These are phyloP conservation scores for Hyaloscypha variabilis DNA, from an alignment of 495 filamentous ascomycete species.

Conservation along the genomic window DNA sequence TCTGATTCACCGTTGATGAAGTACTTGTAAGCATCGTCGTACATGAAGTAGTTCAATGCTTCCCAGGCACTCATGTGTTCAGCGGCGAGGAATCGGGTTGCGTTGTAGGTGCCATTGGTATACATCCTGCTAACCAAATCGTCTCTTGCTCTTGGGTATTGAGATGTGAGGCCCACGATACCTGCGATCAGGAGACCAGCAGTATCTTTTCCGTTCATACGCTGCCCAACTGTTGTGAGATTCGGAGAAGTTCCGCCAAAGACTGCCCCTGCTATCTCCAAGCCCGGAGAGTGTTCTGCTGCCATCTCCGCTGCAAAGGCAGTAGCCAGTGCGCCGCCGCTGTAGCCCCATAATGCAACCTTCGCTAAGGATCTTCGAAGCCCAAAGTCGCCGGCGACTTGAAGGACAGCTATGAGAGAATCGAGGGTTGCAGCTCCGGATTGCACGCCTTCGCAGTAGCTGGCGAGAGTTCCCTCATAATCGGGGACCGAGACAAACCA, in stretches of 20 bases:
- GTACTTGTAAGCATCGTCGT: constrained; percentile 43
- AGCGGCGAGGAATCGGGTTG: constrained; percentile 35
- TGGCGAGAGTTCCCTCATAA: constrained; percentile 46
- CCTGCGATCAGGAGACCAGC: constrained; percentile 12
- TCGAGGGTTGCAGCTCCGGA: constrained; percentile 52
- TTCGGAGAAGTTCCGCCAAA: constrained; percentile 49
- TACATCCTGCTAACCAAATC: constrained; percentile 2
- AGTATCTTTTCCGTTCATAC: not conserved
- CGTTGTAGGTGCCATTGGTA: constrained; percentile 30
- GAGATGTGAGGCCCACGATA: constrained; percentile 6
- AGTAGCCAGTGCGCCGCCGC: constrained; percentile 55
- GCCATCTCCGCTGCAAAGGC: constrained; percentile 36
- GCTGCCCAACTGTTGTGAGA: constrained; percentile 16
- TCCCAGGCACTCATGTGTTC: constrained; percentile 31
- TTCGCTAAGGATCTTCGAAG: constrained; percentile 24
- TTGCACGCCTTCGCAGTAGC: constrained; percentile 44
- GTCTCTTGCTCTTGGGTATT: constrained; percentile 11
- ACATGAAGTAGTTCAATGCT: constrained; percentile 32
- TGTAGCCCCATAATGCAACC: constrained; percentile 56
- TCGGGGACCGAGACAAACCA: constrained; percentile 53
- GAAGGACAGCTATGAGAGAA: constrained; percentile 42
- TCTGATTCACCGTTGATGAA: constrained; percentile 40
- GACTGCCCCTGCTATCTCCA: constrained; percentile 50
- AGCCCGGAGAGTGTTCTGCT: constrained; percentile 57
- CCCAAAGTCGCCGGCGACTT: constrained; percentile 29